Evolutionary conservation across 306 rosid genomes (phyloP), one percentile per base, ranked within the genome.

Genomic region (Hippophae tibetana): DNA sequence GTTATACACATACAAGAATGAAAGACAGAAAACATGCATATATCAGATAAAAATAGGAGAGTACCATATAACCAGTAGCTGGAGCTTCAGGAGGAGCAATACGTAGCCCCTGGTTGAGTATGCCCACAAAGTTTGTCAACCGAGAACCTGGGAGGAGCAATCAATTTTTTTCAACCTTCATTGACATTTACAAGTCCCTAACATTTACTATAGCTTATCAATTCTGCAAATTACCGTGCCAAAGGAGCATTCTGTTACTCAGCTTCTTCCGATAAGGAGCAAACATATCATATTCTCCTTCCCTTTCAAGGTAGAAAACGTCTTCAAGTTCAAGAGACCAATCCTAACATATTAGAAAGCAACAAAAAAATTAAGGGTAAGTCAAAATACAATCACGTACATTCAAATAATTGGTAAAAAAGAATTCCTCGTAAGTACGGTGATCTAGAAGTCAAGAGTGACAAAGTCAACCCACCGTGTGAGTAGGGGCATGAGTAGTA

Each of bases 71-170:
- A 67, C 98, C 98, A 63, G 98, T 92, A 7, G 95, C 88, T 23
- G 98, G 98, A 47, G 99, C 96, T 83, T 92, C 96, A 27, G 99
- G 99, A 61, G 97, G 99, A 56, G 99, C 99, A 58, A 88, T 92
- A 83, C 99, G 81, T 52, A 92, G 82, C 68, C 99, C 99, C 80
- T 92, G 96, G 83, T 72, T 92, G 64, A 92, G 88, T 67, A 92
- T 92, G 40, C 99, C 99, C 41, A 92, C 95, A 72, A 74, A 92
- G 64, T 92, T 92, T 12, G 99, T 88, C 82, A 92, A 47, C 71
- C 99, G 80, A 52, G 99, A 92, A 71, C 99, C 99, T 92, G 53
- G 43, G 67, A 62, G 38, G 42, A 58, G 65, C 41, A 67, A 52
- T 26, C 51, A 14, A 54, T 56, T 46, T 48, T 54, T 54, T 57